Evolutionary conservation across 2,329 filamentous ascomycete species (phyloP), one percentile per base, ranked within the genome.

Genomic region (Teratosphaeria gauchensis): DNA sequence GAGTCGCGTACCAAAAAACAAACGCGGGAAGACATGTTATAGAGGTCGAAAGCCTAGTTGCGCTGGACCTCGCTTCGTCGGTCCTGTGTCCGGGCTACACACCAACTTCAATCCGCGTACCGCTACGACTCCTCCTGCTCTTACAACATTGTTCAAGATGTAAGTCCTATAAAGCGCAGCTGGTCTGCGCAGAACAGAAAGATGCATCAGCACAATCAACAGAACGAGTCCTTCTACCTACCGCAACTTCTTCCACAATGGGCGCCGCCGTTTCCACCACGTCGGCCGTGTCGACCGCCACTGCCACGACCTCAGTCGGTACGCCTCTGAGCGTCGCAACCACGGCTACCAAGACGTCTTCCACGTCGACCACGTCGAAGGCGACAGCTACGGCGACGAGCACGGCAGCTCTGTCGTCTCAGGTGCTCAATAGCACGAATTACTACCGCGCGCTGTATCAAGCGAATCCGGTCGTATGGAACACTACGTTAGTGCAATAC

Each of bases 401-500:
- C n/a, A 48, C 42, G 1, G 1, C 42, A n/a, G 60, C 56, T 3
- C 59, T 67, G 53, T 30, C 53, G 53, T 42, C 59, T 9, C 61
- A 60, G 11, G 60, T 69, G n/a, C 61, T 72, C 33, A 72, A 71
- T 57, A 69, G 68, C 63, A 72, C 69, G 28, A 72, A 72, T 55
- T 60, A 59, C 35, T 71, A 66, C 53, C 66, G 70, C 51, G 46
- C 59, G 8, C 61, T 63, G 16, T 63, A 69, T 54, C 56, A 58
- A 38, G 68, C 66, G n/a, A 52, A 56, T 3, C 53, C 63, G 1
- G 38, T 72, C 19, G 61, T 28, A 7, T 72, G 70, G 70, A 64
- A 71, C 53, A 53, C 60, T 7, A 62, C 58, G 3, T 58, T 72
- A 3, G 69, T 69, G 14, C 51, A 61, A 6, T 71, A 60, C 51